Base-by-base conservation (phyloP, 371 early-diverging fungal species). In the Haplosporangium sp. region DNA sequence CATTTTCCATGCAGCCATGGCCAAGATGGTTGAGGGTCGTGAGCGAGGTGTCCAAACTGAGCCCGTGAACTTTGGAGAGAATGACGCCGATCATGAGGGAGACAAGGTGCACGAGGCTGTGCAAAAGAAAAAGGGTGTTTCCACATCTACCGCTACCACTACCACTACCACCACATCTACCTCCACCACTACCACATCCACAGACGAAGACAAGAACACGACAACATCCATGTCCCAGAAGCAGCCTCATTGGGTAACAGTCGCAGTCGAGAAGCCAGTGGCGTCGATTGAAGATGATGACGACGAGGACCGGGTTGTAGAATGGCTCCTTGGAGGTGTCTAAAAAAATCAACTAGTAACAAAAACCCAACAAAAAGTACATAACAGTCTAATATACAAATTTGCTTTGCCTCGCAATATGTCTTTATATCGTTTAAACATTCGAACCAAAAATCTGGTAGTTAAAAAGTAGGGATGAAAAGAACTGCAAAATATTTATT, bases 1-100 rank as follows among this genome's bases (percentile, higher is more conserved):
- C 3, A 77, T 77, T 50, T 70, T 77, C 67, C 77, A 77, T 64
- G 77, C 77, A 0, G 77, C 77, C 21, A 77, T 77, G 77, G 77
- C 77, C 61, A 77, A 77, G 72, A 77, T 77, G 77, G 68, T 77
- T 21, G 77, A 77, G 58, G 77, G 77, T 47, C 71, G 71, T 18
- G 77, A 77, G 48, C 77, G 77, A 63, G 77, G 77, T 40, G 62
- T 77, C 10, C 77, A 77, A 46, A 77, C 77, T 18, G 77, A 77
- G 20, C 67, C 77, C 0, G 53, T 77, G 6, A 16, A 52, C 13
- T 57, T 76, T n/a, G n/a, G n/a, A n/a, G n/a, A n/a, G n/a, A n/a
- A n/a, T n/a, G n/a, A n/a, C n/a, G n/a, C n/a, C n/a, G n/a, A n/a
- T n/a, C n/a, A n/a, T n/a, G n/a, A n/a, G n/a, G n/a, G n/a, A n/a